These are phyloP conservation scores for Magnaporthiopsis rhizophila DNA, from an alignment of 2,329 filamentous ascomycete genomes.

Conservation along the genomic window DNA sequence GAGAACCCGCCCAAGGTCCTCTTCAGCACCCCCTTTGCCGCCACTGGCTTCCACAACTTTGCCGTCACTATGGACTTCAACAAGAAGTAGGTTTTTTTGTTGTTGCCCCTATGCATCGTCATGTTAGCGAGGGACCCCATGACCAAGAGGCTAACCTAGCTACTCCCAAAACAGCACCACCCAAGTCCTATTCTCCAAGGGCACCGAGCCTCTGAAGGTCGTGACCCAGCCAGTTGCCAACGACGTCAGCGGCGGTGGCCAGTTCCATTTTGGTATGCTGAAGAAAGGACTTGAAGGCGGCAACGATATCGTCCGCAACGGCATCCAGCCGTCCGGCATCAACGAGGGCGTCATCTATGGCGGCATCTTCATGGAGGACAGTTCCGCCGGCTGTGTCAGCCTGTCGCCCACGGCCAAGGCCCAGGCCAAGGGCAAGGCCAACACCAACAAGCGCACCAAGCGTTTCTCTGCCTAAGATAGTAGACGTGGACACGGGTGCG, in stretches of 20 bases:
- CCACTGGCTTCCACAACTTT: conserved; percentile 53
- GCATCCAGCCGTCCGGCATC: conserved; percentile 38
- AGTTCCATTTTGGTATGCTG: conserved; percentile 54
- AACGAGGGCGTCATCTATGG: conserved; percentile 45
- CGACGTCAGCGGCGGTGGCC: conserved; percentile 48
- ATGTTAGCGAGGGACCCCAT: neutral
- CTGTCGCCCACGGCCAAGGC: conserved; percentile 15
- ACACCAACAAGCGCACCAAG: neutral
- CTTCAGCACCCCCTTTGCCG: conserved; percentile 42
- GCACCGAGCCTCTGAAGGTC: conserved; percentile 32
- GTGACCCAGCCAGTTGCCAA: conserved; percentile 39
- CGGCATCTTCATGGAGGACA: conserved; percentile 46
- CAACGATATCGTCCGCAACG: conserved; percentile 37
- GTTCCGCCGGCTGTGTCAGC: conserved; percentile 29
- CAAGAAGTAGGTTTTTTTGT: conserved; percentile 34
- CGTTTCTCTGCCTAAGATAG: neutral
- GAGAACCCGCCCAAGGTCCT: conserved; percentile 36
- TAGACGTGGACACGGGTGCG: no score
- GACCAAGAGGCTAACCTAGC: neutral
- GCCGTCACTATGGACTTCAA: conserved; percentile 49
- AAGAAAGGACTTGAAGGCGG: conserved; percentile 48
- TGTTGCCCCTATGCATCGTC: neutral
- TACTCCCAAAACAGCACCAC: conserved; percentile 34
- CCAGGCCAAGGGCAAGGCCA: neutral
- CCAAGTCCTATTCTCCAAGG: conserved; percentile 49